phyloP scores from a whole-genome alignment of 139 green algal species.

The Chlamydomonas sp. region DNA sequence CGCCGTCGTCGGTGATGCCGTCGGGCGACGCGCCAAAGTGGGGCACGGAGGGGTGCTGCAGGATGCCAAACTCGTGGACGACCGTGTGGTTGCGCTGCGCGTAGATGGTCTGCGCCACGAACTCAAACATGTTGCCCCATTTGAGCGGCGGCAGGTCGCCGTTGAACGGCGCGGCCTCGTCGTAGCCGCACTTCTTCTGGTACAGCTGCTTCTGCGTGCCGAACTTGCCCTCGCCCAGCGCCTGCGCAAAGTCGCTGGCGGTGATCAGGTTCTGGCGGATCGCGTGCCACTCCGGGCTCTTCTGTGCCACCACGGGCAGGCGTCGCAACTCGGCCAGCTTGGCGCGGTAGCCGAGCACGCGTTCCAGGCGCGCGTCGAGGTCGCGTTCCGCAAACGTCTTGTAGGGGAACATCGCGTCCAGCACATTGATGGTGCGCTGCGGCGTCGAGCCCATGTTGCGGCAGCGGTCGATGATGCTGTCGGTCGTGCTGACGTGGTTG shows the following conservation, averaged over 20 bases:
- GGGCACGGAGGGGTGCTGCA: neutral
- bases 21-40: constrained; percentile 18
- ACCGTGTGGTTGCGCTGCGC: neutral
- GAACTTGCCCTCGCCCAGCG: constrained; percentile 16
- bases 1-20: constrained; percentile 21
- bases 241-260: constrained; percentile 18
- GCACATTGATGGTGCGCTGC: too few species aligned
- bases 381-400: too few species aligned
- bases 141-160: constrained; percentile 3
- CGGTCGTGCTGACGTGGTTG: too few species aligned
- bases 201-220: constrained; percentile 14
- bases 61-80: constrained; percentile 22
- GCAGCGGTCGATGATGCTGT: too few species aligned
- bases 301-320: constrained; percentile 23
- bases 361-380: neutral
- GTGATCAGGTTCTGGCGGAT: constrained; percentile 12
- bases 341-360: neutral
- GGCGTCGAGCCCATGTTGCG: too few species aligned
- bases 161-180: constrained; percentile 1
- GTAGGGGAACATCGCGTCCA: too few species aligned
- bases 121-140: constrained; percentile 24
- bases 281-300: constrained; percentile 39
- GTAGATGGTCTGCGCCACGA: constrained; percentile 10
- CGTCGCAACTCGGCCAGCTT: neutral
- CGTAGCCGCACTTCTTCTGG: constrained; percentile 1